A percentile compares a stretch with the other conserved stretches of the same genome.
Evolutionary conservation across 768 basidiomycete species (phyloP).

Genomic region (Suillus occidentalis): DNA sequence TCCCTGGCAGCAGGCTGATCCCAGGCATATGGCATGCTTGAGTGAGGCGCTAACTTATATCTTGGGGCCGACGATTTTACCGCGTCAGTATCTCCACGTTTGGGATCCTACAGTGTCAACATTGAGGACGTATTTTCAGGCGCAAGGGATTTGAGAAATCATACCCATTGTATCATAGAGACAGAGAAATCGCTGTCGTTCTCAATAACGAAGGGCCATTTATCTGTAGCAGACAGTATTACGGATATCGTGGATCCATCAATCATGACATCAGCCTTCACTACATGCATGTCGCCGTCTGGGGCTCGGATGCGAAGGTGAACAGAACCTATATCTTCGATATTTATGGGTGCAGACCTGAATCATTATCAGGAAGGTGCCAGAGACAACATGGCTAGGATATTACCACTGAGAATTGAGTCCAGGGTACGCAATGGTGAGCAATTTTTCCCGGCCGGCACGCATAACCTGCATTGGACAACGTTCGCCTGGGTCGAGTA

Average conservation of each 20-base stretch:
- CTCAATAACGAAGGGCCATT: slow-evolving; percentile 90
- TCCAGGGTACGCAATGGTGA: slow-evolving; percentile 87
- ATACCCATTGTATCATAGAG: slow-evolving; percentile 73
- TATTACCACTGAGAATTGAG: slow-evolving; percentile 78
- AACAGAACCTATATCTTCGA: slow-evolving; percentile 86
- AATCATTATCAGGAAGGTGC: slow-evolving; percentile 4
- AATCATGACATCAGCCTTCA: slow-evolving; percentile 77
- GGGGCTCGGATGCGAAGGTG: slow-evolving; percentile 60
- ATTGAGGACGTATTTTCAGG: neutral
- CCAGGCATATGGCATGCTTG: slow-evolving; percentile 80
- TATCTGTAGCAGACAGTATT: slow-evolving; percentile 59
- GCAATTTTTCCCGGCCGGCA: slow-evolving; percentile 64
- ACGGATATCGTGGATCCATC: slow-evolving; percentile 90
- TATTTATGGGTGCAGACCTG: slow-evolving; percentile 92
- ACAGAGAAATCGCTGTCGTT: slow-evolving; percentile 80
- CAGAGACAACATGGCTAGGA: neutral
- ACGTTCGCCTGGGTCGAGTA: slow-evolving; percentile 67
- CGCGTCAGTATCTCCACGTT: slow-evolving; percentile 36
- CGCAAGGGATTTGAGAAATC: no score
- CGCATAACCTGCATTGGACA: slow-evolving; percentile 68
- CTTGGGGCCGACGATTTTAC: slow-evolving; percentile 37
- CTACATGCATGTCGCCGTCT: slow-evolving; percentile 46
- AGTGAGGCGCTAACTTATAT: slow-evolving; percentile 61
- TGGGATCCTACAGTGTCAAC: slow-evolving; percentile 39
- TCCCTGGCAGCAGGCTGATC: slow-evolving; percentile 83